These are phyloP conservation scores for Phytophthora meadii DNA, from an alignment of 352 stramenopile genomes.

Conservation along the genomic window DNA sequence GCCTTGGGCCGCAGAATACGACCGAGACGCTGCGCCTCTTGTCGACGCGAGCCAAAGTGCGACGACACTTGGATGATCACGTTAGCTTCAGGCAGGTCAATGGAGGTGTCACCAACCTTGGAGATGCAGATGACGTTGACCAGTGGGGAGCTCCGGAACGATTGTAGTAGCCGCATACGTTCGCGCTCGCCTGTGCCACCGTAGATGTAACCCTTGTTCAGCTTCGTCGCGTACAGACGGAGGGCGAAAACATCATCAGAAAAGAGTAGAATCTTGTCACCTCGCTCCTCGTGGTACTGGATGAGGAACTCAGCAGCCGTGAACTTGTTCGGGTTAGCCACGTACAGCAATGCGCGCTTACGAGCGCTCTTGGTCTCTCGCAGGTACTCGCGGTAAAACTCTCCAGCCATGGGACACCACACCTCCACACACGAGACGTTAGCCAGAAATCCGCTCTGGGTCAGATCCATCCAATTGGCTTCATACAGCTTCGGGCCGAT, in stretches of 20 bases:
- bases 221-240: slow-evolving; percentile 93
- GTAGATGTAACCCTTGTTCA: slow-evolving; percentile 96
- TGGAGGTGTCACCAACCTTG: slow-evolving; percentile 98
- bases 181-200: slow-evolving; percentile 95
- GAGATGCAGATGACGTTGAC: slow-evolving; percentile 93
- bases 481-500: slow-evolving; percentile 97
- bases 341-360: slow-evolving; percentile 96
- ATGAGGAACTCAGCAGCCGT: slow-evolving; percentile 96
- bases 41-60: slow-evolving; percentile 98
- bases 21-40: slow-evolving; percentile 99
- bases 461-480: slow-evolving; percentile 99
- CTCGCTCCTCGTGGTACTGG: slow-evolving; percentile 96
- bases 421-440: slow-evolving; percentile 99
- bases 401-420: slow-evolving; percentile 98
- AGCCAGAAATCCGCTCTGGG: slow-evolving; percentile 95
- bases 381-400: slow-evolving; percentile 96
- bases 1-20: slow-evolving; percentile 98
- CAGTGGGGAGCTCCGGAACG: slow-evolving; percentile 83
- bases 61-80: slow-evolving; percentile 99
- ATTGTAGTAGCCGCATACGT: slow-evolving; percentile 87
- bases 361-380: slow-evolving; percentile 89
- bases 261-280: slow-evolving; percentile 99
- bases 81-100: slow-evolving; percentile 99
- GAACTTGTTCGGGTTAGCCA: slow-evolving; percentile 99
- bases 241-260: slow-evolving; percentile 98